These are phyloP conservation scores for Populus davidiana DNA, from an alignment of 345 rosid species.

Conservation along the genomic window DNA sequence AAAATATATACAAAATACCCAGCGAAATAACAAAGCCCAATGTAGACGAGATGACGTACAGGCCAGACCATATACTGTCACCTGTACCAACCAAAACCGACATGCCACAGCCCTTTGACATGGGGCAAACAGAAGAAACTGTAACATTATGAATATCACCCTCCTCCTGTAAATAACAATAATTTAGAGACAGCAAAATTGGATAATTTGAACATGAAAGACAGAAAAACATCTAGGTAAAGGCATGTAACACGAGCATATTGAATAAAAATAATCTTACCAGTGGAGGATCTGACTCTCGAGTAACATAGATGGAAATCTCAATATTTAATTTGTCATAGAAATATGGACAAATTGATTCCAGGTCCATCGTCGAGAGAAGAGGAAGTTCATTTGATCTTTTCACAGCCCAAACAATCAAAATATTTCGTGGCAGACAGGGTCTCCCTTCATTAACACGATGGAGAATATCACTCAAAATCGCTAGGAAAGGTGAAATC, in stretches of 20 bases:
- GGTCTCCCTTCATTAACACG: constrained; percentile 57
- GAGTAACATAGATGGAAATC: constrained; percentile 58
- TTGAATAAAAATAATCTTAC: constrained; percentile 32
- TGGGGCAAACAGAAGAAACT: constrained; percentile 32
- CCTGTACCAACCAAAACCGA: constrained; percentile 80
- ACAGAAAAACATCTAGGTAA: not conserved
- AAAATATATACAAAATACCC: constrained; percentile 46
- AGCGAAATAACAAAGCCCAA: constrained; percentile 51
- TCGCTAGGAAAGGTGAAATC: constrained; percentile 81
- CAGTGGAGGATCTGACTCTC: constrained; percentile 66
- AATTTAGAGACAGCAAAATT: constrained; percentile 1
- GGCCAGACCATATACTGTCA: constrained; percentile 66
- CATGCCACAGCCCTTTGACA: constrained; percentile 47
- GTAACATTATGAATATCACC: constrained; percentile 35
- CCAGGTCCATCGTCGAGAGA: constrained; percentile 54
- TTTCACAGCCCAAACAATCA: constrained; percentile 81
- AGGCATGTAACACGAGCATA: not conserved
- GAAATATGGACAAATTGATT: constrained; percentile 56
- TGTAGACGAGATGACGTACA: constrained; percentile 51
- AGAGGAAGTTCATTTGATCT: constrained; percentile 74
- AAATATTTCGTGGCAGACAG: constrained; percentile 61
- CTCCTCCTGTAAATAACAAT: constrained; percentile 61
- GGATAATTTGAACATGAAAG: not conserved
- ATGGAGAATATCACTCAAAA: constrained; percentile 73
- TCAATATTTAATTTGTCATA: constrained; percentile 54